phyloP scores from a whole-genome alignment of 805 yeast species.

The Ogataea saltuana region DNA sequence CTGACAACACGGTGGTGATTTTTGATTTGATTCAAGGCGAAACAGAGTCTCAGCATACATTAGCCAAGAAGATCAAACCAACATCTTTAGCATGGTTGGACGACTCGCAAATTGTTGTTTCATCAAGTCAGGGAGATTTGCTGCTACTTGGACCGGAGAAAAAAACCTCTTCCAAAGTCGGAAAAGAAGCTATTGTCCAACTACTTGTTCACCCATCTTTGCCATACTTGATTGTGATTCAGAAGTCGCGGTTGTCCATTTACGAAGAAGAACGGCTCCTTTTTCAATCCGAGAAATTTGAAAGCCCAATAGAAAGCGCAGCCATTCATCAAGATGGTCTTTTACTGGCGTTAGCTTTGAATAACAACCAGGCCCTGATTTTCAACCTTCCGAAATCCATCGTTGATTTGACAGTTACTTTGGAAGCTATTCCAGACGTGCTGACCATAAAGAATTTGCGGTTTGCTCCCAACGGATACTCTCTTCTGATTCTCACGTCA shows the following conservation, averaged over 20 bases:
- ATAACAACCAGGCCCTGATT: conserved; percentile 37
- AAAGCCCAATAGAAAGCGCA: conserved; percentile 8
- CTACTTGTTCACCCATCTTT: conserved; percentile 16
- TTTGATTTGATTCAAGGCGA: conserved; percentile 1
- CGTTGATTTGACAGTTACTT: conserved; percentile 36
- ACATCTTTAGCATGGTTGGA: conserved; percentile 16
- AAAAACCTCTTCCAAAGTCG: conserved; percentile 3
- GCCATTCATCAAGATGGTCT: conserved; percentile 42
- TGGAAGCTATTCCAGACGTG: conserved; percentile 6
- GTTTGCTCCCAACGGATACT: conserved; percentile 68
- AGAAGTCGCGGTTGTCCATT: conserved; percentile 13
- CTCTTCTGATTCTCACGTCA: conserved; percentile 38
- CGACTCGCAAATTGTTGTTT: conserved; percentile 7
- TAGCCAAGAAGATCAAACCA: conserved; percentile 10
- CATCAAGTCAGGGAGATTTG: conserved; percentile 10
- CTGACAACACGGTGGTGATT: conserved; percentile 12
- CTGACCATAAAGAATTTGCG: conserved; percentile 36
- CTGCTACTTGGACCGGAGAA: conserved; percentile 5
- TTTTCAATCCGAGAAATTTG: conserved; percentile 12
- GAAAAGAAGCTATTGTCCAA: conserved; percentile 9
- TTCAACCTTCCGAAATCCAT: conserved; percentile 42
- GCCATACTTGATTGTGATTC: conserved; percentile 15
- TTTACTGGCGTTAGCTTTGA: conserved; percentile 38
- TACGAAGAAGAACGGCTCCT: conserved; percentile 9
- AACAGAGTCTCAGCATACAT: conserved; percentile 1